Evolutionary conservation across 257 asterid genomes (phyloP).

Genomic region (Gentiana macrophylla): DNA sequence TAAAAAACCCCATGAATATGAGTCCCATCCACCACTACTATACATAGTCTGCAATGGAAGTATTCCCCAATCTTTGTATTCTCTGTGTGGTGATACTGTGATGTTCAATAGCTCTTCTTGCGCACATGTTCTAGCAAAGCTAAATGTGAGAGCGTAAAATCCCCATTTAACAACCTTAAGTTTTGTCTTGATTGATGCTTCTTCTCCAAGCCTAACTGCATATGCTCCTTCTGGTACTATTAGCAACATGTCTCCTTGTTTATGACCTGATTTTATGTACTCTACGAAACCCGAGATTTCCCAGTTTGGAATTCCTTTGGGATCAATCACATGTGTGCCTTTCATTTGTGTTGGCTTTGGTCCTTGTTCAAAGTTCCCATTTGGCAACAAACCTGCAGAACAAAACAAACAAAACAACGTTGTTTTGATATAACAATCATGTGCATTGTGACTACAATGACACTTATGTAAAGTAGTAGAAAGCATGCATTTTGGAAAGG

Average conservation of each 20-base stretch:
- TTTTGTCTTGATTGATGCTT: slow-evolving; percentile 55
- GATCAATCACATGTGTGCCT: slow-evolving; percentile 45
- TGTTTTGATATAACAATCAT: no score
- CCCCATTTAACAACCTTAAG: slow-evolving; percentile 25
- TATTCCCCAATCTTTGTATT: slow-evolving; percentile 44
- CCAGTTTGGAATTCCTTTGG: slow-evolving; percentile 59
- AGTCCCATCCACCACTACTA: slow-evolving; percentile 73
- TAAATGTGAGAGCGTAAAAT: slow-evolving; percentile 52
- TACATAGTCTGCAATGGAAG: slow-evolving; percentile 73
- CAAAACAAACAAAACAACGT: neutral
- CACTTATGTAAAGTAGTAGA: no score
- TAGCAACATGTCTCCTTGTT: slow-evolving; percentile 75
- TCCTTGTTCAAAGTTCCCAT: slow-evolving; percentile 68
- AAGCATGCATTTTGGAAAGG: no score
- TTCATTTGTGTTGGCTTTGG: slow-evolving; percentile 59
- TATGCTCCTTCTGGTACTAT: slow-evolving; percentile 73
- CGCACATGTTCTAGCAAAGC: slow-evolving; percentile 70
- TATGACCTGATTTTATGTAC: slow-evolving; percentile 69
- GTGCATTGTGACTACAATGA: no score
- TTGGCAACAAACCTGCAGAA: slow-evolving; percentile 55
- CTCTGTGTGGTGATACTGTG: slow-evolving; percentile 33
- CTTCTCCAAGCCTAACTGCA: slow-evolving; percentile 78
- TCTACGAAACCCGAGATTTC: slow-evolving; percentile 63
- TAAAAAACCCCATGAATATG: slow-evolving; percentile 61
- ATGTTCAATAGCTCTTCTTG: slow-evolving; percentile 57